Conservation (phyloP, 108 stramenopile genomes). For the Skeletonema potamos region DNA sequence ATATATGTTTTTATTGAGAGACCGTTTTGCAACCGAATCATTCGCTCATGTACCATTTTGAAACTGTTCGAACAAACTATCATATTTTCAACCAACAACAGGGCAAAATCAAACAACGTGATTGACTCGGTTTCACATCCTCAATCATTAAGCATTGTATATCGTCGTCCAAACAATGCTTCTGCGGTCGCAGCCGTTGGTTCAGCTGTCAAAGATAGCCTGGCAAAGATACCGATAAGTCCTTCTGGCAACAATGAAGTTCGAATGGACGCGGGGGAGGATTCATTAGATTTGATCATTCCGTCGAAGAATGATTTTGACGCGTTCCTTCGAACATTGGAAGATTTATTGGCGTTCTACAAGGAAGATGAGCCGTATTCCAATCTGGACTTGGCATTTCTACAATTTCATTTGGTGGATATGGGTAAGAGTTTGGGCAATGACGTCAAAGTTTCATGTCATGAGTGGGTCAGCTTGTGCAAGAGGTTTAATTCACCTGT, state of each 20-base stretch:
- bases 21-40: too few relatives aligned
- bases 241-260: slow-evolving; percentile 1
- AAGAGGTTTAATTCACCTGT: slow-evolving; percentile 57
- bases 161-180: slow-evolving; percentile 16
- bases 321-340: slow-evolving; percentile 46
- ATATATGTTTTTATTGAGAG: too few relatives aligned
- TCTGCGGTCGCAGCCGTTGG: slow-evolving; percentile 16
- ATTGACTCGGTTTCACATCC: background rate
- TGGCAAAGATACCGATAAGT: slow-evolving; percentile 18
- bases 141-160: slow-evolving; percentile 32
- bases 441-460: slow-evolving; percentile 23
- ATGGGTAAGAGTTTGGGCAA: slow-evolving; percentile 50
- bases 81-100: background rate
- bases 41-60: background rate
- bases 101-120: slow-evolving; percentile 4
- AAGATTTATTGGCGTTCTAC: slow-evolving; percentile 55
- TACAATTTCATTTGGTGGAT: slow-evolving; percentile 64
- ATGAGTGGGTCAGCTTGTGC: slow-evolving; percentile 60
- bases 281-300: slow-evolving; percentile 73
- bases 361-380: slow-evolving; percentile 31
- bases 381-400: slow-evolving; percentile 24
- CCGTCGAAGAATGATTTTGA: slow-evolving; percentile 51
- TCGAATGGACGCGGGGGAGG: slow-evolving; percentile 41
- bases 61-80: too few relatives aligned
- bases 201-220: slow-evolving; percentile 22